Conservation (phyloP, 148 eudicot genomes). For the Fagopyrum tataricum region DNA sequence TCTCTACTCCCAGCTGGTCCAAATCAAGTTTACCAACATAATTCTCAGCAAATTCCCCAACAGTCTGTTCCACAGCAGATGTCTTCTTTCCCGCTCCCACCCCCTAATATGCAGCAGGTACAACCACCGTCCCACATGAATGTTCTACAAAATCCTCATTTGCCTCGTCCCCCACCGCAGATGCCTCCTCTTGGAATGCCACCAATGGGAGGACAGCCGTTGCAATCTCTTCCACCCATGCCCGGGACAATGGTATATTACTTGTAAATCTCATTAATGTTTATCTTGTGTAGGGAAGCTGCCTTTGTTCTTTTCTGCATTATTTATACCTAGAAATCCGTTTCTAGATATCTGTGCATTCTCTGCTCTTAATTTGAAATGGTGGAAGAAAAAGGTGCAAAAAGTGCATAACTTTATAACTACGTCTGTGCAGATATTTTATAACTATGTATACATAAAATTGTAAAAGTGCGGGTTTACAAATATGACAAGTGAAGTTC, state of each 20-base stretch:
- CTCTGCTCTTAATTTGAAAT: background rate
- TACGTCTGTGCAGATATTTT: too few species aligned
- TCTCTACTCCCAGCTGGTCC: slow-evolving; percentile 56
- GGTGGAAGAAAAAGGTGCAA: background rate
- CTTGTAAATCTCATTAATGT: background rate
- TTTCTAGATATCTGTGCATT: background rate
- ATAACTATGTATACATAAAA: too few species aligned
- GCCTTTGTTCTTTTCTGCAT: background rate
- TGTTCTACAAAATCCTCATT: slow-evolving; percentile 53
- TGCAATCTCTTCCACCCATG: slow-evolving; percentile 27
- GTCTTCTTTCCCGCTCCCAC: slow-evolving; percentile 50
- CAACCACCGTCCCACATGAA: slow-evolving; percentile 78
- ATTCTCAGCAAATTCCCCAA: slow-evolving; percentile 64
- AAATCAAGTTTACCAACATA: slow-evolving; percentile 78
- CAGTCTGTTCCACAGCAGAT: slow-evolving; percentile 51
- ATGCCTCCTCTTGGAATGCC: slow-evolving; percentile 49
- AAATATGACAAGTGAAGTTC: too few species aligned
- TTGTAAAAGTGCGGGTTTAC: too few species aligned
- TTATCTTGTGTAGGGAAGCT: background rate
- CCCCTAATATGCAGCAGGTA: slow-evolving; percentile 65
- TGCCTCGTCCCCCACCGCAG: slow-evolving; percentile 74
- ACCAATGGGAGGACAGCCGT: slow-evolving; percentile 23
- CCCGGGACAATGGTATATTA: slow-evolving; percentile 53
- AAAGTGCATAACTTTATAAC: too few species aligned
- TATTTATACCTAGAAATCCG: background rate